Conservation (phyloP, 2,329 filamentous ascomycete species). For the Alternaria sp. region DNA sequence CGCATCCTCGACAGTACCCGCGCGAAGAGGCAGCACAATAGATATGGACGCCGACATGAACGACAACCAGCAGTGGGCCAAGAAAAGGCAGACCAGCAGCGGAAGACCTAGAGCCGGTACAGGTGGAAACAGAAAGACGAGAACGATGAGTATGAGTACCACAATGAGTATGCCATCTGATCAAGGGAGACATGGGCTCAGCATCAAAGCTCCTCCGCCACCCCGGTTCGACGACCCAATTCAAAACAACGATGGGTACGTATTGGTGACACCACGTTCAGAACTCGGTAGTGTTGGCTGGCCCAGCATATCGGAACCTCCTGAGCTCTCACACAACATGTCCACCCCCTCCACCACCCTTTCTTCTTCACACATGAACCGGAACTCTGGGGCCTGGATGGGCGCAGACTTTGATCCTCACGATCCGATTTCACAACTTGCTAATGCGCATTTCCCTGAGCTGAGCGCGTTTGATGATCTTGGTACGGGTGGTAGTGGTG, state of each 20-base stretch:
- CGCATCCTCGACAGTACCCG: slow-evolving; percentile 34
- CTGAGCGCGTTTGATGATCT: slow-evolving; percentile 23
- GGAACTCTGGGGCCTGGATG: slow-evolving; percentile 33
- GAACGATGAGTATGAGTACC: slow-evolving; percentile 7
- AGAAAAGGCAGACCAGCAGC: slow-evolving; percentile 36
- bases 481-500: neutral
- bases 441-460: slow-evolving; percentile 44
- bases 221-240: slow-evolving; percentile 17
- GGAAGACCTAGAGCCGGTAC: slow-evolving; percentile 27
- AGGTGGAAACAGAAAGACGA: neutral
- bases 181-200: slow-evolving; percentile 21
- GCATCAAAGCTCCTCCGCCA: slow-evolving; percentile 24
- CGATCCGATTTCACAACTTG: slow-evolving; percentile 31
- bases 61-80: slow-evolving; percentile 13
- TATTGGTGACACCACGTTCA: slow-evolving; percentile 39
- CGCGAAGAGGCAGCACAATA: slow-evolving; percentile 34
- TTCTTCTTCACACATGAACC: neutral
- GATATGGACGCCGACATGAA: slow-evolving; percentile 24
- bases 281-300: slow-evolving; percentile 29
- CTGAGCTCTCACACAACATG: slow-evolving; percentile 17
- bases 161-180: neutral
- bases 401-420: slow-evolving; percentile 31
- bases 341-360: slow-evolving; percentile 13
- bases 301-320: slow-evolving; percentile 22
- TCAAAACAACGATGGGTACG: slow-evolving; percentile 30